Conservation (phyloP, 2,329 filamentous ascomycete genomes). For the Dryadomyces sulphureus region DNA sequence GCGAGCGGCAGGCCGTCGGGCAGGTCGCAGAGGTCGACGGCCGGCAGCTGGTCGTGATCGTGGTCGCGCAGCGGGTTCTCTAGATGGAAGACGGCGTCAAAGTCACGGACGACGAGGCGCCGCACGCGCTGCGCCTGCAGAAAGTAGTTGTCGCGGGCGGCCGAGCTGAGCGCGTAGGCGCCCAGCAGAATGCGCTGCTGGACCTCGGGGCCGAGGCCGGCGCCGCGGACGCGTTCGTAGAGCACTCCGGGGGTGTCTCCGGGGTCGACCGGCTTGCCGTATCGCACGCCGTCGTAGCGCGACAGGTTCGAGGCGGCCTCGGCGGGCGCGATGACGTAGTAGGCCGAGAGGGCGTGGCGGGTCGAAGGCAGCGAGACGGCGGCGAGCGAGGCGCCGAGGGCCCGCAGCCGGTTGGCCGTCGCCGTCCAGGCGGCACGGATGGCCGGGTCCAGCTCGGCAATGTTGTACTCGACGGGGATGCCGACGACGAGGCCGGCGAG, state of each 20-base stretch:
- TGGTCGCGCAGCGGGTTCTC: conserved; percentile 46
- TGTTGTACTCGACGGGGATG: conserved; percentile 70
- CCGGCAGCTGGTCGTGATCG: not conserved
- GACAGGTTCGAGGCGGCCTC: conserved; percentile 93
- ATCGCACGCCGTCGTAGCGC: conserved; percentile 94
- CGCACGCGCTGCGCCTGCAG: conserved; percentile 83
- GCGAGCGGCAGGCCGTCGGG: conserved; percentile 34
- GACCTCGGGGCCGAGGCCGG: conserved; percentile 72
- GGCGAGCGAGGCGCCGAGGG: conserved; percentile 55
- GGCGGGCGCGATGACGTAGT: conserved; percentile 89
- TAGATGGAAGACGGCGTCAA: conserved; percentile 60
- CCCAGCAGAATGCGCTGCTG: conserved; percentile 76
- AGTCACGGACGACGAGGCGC: conserved; percentile 70
- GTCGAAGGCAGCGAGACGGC: conserved; percentile 73
- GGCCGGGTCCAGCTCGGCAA: conserved; percentile 56
- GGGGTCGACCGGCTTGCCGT: conserved; percentile 35
- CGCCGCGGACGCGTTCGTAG: conserved; percentile 61
- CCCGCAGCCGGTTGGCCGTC: conserved; percentile 43
- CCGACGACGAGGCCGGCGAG: conserved; percentile 30
- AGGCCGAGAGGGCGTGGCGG: conserved; percentile 72
- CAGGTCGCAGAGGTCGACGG: conserved; percentile 46
- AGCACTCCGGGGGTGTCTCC: conserved; percentile 39
- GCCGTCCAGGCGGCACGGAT: conserved; percentile 57
- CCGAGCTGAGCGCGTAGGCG: conserved; percentile 76
- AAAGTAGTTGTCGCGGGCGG: conserved; percentile 93